phyloP scores from a whole-genome alignment of 2,329 filamentous ascomycete genomes.

The Alternaria arborescens region DNA sequence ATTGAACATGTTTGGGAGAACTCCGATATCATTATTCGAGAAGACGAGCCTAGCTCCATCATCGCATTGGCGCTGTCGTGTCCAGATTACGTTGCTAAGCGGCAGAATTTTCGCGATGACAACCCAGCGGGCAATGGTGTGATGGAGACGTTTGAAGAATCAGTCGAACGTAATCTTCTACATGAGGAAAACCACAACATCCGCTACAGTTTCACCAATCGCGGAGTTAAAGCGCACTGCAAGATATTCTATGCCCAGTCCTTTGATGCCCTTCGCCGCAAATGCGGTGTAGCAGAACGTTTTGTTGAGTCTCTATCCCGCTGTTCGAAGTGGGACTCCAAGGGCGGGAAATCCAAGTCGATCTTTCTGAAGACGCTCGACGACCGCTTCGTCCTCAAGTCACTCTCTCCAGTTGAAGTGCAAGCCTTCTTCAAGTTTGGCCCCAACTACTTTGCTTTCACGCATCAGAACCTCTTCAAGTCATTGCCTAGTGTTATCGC shows the following conservation, averaged over 20 bases:
- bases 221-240: constrained; percentile 93
- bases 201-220: constrained; percentile 94
- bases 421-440: constrained; percentile 94
- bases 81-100: constrained; percentile 83
- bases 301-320: constrained; percentile 95
- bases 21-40: constrained; percentile 94
- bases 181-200: constrained; percentile 89
- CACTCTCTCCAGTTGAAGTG: constrained; percentile 88
- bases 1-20: constrained; percentile 97
- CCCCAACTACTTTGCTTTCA: constrained; percentile 96
- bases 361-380: constrained; percentile 97
- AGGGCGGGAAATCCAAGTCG: constrained; percentile 96
- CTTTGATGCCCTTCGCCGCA: constrained; percentile 91
- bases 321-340: constrained; percentile 97
- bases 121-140: constrained; percentile 19
- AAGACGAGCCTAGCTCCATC: constrained; percentile 95
- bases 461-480: constrained; percentile 95
- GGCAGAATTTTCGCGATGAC: constrained; percentile 68
- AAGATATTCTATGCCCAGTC: constrained; percentile 99
- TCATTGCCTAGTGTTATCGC: constrained; percentile 93
- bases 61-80: constrained; percentile 93
- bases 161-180: constrained; percentile 85
- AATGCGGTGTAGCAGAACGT: constrained; percentile 91
- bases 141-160: constrained; percentile 63
- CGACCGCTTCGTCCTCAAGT: constrained; percentile 92